These are phyloP conservation scores for Heliamphora exappendiculata DNA, from an alignment of 148 eudicot genomes.

Conservation along the genomic window DNA sequence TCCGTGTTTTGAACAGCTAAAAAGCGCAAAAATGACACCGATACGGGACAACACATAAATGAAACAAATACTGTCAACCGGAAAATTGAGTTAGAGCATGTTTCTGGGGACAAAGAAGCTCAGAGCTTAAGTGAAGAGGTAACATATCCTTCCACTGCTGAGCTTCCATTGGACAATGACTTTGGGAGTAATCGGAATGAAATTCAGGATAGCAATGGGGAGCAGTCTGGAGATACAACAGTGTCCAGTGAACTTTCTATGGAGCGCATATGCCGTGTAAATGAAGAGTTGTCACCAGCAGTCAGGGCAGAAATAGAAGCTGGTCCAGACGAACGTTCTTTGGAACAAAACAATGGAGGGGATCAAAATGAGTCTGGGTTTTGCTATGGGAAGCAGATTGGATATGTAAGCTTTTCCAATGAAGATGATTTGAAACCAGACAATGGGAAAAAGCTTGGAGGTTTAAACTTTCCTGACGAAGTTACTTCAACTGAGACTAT, in stretches of 20 bases:
- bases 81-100: constrained; percentile 24
- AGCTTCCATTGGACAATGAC: constrained; percentile 15
- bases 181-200: constrained; percentile 17
- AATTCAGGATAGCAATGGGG: constrained; percentile 7
- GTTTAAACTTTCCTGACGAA: constrained; percentile 2
- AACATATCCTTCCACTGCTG: constrained; percentile 18
- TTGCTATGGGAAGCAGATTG: not conserved
- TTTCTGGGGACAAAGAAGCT: constrained; percentile 27
- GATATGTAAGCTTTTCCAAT: constrained; percentile 4
- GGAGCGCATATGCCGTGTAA: constrained; percentile 8
- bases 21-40: constrained; percentile 22
- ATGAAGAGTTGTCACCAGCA: constrained; percentile 14
- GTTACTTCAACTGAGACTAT: constrained; percentile 10
- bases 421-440: too few relatives aligned
- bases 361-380: not conserved
- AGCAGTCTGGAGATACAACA: constrained; percentile 17
- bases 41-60: constrained; percentile 11
- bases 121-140: constrained; percentile 27
- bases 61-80: constrained; percentile 16
- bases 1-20: constrained; percentile 49
- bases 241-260: constrained; percentile 15
- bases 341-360: constrained; percentile 5
- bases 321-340: constrained; percentile 10
- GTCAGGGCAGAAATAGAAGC: not conserved
- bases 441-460: too few relatives aligned